phyloP scores from a whole-genome alignment of 495 filamentous ascomycete species.

The Acidiella bohemica region DNA sequence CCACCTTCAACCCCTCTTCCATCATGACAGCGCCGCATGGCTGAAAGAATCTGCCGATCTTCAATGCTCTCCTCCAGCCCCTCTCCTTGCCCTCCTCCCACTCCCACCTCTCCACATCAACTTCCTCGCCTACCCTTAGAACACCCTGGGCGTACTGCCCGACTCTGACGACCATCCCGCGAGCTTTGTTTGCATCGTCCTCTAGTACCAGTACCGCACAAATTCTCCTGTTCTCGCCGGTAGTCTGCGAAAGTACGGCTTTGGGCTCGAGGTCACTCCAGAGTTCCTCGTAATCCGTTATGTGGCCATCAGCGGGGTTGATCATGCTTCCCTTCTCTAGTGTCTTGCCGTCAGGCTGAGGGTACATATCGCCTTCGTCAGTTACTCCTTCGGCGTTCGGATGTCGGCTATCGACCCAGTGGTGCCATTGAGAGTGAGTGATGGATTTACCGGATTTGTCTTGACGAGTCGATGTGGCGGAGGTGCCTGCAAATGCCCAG shows the following conservation, averaged over 20 bases:
- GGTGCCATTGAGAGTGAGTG: conserved; percentile 34
- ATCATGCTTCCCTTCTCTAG: conserved; percentile 40
- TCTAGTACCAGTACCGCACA: conserved; percentile 14
- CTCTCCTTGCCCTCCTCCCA: conserved; percentile 1
- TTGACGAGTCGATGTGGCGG: conserved; percentile 7
- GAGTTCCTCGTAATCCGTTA: conserved; percentile 40
- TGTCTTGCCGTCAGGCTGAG: conserved; percentile 27
- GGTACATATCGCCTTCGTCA: conserved; percentile 41
- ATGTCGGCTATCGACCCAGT: conserved; percentile 38
- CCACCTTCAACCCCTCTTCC: conserved; percentile 5
- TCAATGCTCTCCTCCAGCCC: conserved; percentile 11
- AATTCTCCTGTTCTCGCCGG: conserved; percentile 11
- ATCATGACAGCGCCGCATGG: conserved; percentile 10
- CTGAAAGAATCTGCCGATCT: conserved; percentile 12
- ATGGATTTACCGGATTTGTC: conserved; percentile 5
- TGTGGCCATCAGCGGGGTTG: conserved; percentile 31
- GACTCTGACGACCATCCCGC: conserved; percentile 36
- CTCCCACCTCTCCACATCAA: conserved; percentile 35
- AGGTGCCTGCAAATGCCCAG: conserved; percentile 45
- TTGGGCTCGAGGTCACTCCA: conserved; percentile 30
- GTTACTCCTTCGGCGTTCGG: conserved; percentile 22
- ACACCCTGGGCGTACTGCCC: conserved; percentile 38
- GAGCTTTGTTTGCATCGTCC: conserved; percentile 19
- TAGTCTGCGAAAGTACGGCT: conserved; percentile 12
- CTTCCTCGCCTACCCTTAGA: conserved; percentile 26